Evolutionary conservation across 306 rosid species (phyloP).

Genomic region (Acacia crassicarpa): DNA sequence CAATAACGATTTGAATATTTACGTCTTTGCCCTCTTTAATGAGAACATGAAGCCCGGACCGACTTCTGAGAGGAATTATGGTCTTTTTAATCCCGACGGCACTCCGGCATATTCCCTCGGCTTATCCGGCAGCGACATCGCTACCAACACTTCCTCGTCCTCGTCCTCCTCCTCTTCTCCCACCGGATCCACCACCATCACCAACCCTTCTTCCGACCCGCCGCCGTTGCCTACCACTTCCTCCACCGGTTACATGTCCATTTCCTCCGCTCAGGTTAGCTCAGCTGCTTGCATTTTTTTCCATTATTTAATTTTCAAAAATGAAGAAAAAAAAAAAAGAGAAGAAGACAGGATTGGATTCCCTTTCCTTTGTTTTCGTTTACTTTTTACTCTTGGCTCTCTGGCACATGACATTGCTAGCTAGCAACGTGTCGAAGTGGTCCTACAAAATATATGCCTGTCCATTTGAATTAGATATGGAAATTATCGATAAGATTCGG

Average conservation of each 20-base stretch:
- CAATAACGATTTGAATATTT: conserved; percentile 71
- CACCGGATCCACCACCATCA: background rate
- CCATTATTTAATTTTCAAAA: background rate
- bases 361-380: background rate
- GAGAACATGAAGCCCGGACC: conserved; percentile 99
- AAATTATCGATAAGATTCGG: background rate
- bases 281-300: background rate
- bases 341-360: background rate
- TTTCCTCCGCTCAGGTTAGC: conserved; percentile 72
- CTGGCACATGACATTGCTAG: background rate
- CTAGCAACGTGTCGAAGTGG: background rate
- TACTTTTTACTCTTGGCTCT: background rate
- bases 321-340: background rate
- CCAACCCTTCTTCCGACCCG: conserved; percentile 21
- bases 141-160: conserved; percentile 16
- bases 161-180: conserved; percentile 2
- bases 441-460: background rate
- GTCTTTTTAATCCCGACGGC: conserved; percentile 88
- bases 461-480: background rate
- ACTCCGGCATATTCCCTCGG: conserved; percentile 68
- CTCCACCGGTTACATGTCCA: conserved; percentile 75
- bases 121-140: conserved; percentile 32
- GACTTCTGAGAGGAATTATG: conserved; percentile 88
- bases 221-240: conserved; percentile 45
- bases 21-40: conserved; percentile 86